Percentiles rank a stretch among this genome's conserved stretches.
phyloP scores from a whole-genome alignment of 495 filamentous ascomycete species.

The Alectoria sarmentosa region DNA sequence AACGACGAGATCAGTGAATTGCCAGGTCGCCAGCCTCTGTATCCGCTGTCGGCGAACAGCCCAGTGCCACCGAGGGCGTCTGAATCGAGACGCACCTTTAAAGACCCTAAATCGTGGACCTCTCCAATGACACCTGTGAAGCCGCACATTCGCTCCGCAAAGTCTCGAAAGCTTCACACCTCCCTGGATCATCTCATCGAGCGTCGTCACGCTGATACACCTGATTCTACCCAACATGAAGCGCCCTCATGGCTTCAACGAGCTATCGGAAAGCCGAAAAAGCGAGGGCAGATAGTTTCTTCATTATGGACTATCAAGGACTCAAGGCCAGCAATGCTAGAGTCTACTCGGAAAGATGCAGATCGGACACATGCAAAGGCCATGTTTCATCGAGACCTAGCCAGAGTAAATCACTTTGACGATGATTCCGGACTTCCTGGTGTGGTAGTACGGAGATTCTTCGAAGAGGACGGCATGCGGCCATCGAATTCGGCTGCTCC shows the following conservation, averaged over 20 bases:
- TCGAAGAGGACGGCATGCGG: not conserved
- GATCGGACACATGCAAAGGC: constrained; percentile 17
- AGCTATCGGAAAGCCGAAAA: not conserved
- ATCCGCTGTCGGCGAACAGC: constrained; percentile 33
- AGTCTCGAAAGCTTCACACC: constrained; percentile 17
- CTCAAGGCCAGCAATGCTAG: constrained; percentile 28
- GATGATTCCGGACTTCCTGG: constrained; percentile 11
- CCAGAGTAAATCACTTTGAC: constrained; percentile 18
- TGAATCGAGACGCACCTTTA: not conserved
- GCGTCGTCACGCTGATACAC: not conserved
- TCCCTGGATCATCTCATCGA: constrained; percentile 7
- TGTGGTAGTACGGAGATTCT: constrained; percentile 7
- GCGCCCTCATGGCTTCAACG: not conserved
- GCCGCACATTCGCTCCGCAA: not conserved
- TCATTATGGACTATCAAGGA: constrained; percentile 12
- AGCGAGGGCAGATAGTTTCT: constrained; percentile 15
- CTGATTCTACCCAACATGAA: too few species aligned
- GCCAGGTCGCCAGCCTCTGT: constrained; percentile 23
- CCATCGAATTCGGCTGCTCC: not conserved
- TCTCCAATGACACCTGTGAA: not conserved
- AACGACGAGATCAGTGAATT: constrained; percentile 24
- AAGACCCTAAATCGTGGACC: not conserved
- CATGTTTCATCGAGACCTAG: constrained; percentile 19
- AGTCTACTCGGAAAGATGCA: constrained; percentile 15
- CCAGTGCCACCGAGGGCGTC: constrained; percentile 1